Conservation (phyloP, 2,329 filamentous ascomycete genomes). For the Paecilomyces variotii region DNA sequence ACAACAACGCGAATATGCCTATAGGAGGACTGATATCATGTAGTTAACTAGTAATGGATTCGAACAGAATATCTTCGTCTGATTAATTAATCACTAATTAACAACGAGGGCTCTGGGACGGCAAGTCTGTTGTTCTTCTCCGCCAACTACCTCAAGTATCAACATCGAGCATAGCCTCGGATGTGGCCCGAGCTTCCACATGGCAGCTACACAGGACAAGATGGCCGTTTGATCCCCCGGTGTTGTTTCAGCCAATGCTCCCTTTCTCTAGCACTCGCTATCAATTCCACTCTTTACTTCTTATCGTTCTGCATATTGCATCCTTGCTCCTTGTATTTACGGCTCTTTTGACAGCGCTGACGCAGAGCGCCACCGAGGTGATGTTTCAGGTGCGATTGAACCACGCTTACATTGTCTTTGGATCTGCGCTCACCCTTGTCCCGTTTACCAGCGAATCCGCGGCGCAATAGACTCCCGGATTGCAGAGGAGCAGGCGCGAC, state of each 20-base stretch:
- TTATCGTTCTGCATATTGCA: slow-evolving; percentile 6
- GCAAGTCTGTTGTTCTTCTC: no score
- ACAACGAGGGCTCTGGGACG: no score
- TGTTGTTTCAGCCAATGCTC: not conserved
- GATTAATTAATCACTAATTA: no score
- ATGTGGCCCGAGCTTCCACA: slow-evolving; percentile 1
- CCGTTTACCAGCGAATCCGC: slow-evolving; percentile 58
- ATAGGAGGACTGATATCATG: no score
- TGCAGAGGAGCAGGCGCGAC: slow-evolving; percentile 82
- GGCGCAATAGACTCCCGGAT: slow-evolving; percentile 80
- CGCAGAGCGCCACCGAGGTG: slow-evolving; percentile 16
- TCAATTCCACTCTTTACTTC: slow-evolving; percentile 6
- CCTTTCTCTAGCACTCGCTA: slow-evolving; percentile 3
- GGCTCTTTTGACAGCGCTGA: slow-evolving; percentile 9
- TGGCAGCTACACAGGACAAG: not conserved
- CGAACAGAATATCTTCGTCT: no score
- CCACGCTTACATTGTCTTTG: not conserved
- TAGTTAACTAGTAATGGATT: no score
- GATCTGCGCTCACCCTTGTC: not conserved
- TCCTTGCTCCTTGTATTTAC: slow-evolving; percentile 7
- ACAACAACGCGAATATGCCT: no score
- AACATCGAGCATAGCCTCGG: not conserved
- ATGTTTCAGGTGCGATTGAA: slow-evolving; percentile 23
- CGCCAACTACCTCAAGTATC: no score
- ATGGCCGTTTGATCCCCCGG: not conserved